Percentiles rank a stretch among this genome's conserved stretches.
These are phyloP conservation scores for Mycena indigotica DNA, from an alignment of 768 basidiomycete genomes.

Conservation along the genomic window DNA sequence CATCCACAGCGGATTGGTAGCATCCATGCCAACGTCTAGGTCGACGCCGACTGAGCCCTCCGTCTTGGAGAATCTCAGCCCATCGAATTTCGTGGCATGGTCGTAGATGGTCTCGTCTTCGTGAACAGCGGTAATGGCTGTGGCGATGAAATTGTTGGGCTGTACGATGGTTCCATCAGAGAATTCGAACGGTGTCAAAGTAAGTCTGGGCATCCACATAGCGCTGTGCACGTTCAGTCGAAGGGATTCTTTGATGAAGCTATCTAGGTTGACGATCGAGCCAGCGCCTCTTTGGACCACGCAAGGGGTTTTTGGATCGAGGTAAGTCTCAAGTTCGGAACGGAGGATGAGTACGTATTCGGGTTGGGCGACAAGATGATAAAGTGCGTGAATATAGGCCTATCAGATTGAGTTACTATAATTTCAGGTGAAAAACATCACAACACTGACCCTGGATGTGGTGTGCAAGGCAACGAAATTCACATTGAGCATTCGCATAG, in stretches of 20 bases:
- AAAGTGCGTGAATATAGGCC: conserved; percentile 38
- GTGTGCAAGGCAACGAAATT: conserved; percentile 31
- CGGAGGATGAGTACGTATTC: conserved; percentile 38
- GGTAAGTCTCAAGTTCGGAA: conserved; percentile 34
- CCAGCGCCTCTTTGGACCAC: conserved; percentile 40
- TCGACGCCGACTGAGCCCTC: conserved; percentile 26
- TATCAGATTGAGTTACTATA: conserved; percentile 38
- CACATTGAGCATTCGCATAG: conserved; percentile 28
- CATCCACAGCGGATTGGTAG: conserved; percentile 12
- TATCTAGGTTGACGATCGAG: conserved; percentile 44
- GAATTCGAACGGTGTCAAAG: conserved; percentile 34
- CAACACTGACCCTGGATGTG: conserved; percentile 38
- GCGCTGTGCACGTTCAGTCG: conserved; percentile 34
- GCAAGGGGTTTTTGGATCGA: conserved; percentile 33
- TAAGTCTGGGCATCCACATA: conserved; percentile 33
- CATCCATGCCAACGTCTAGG: conserved; percentile 6
- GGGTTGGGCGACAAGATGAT: conserved; percentile 38
- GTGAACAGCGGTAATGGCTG: conserved; percentile 27
- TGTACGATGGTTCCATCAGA: conserved; percentile 41
- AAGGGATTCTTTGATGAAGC: conserved; percentile 43
- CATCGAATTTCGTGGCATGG: conserved; percentile 40
- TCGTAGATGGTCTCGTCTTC: conserved; percentile 42
- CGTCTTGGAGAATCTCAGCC: conserved; percentile 42
- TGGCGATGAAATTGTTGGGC: conserved; percentile 30
- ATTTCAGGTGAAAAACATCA: conserved; percentile 34